Conservation (phyloP, 441 rosid species). For the Brassica hybrid region DNA sequence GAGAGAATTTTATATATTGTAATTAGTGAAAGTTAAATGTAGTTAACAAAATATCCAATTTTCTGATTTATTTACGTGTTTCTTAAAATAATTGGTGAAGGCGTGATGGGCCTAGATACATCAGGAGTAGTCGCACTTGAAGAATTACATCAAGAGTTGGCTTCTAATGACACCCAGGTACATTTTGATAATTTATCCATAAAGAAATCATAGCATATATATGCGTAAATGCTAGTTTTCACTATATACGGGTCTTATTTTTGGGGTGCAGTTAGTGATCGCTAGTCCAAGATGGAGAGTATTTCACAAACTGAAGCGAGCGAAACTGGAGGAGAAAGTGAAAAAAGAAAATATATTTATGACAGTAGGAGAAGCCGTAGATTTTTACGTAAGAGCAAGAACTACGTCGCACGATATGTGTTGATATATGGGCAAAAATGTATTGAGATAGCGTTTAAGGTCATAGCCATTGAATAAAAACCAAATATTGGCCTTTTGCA, state of each 20-base stretch:
- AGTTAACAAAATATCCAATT: not conserved
- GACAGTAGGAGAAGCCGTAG: slow-evolving; percentile 73
- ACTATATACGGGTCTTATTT: not conserved
- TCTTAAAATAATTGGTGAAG: slow-evolving; percentile 42
- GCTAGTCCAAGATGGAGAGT: slow-evolving; percentile 82
- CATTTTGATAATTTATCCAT: not conserved
- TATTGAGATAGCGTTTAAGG: not conserved
- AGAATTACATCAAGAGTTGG: slow-evolving; percentile 62
- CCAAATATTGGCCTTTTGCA: not conserved
- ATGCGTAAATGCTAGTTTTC: not conserved
- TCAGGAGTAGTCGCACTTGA: slow-evolving; percentile 76
- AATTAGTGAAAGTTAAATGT: slow-evolving; percentile 10
- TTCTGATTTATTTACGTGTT: not conserved
- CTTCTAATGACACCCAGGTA: slow-evolving; percentile 59
- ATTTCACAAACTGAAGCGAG: slow-evolving; percentile 68
- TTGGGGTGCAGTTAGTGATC: slow-evolving; percentile 57
- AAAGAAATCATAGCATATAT: not conserved
- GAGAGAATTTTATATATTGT: not conserved
- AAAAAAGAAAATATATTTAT: slow-evolving; percentile 61
- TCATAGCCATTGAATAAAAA: not conserved
- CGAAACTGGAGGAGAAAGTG: slow-evolving; percentile 58
- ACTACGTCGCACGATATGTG: slow-evolving; percentile 32
- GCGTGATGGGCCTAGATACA: slow-evolving; percentile 69
- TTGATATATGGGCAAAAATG: slow-evolving; percentile 15
- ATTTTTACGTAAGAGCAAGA: slow-evolving; percentile 14